A percentile compares a stretch with the other conserved stretches of the same genome.
phyloP scores from a whole-genome alignment of 2,329 filamentous ascomycete species.

The Penicillium sp. region DNA sequence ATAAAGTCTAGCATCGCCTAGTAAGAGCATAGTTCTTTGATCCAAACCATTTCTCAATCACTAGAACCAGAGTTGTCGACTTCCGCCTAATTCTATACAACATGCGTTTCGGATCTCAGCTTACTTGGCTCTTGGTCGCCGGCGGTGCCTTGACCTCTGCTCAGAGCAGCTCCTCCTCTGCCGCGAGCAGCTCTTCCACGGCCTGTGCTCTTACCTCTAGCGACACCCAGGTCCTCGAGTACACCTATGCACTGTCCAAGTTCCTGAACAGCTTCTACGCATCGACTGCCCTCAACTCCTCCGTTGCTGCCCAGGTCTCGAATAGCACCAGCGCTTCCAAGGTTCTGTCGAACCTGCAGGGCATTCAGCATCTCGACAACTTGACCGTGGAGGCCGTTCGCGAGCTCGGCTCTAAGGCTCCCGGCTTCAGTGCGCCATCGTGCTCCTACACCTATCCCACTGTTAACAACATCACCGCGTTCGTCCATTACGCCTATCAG shows the following conservation, averaged over 20 bases:
- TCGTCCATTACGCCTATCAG: slow-evolving; percentile 19
- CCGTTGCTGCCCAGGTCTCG: slow-evolving; percentile 19
- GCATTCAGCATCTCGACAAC: slow-evolving; percentile 25
- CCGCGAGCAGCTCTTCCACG: slow-evolving; percentile 7
- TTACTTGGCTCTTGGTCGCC: slow-evolving; percentile 18
- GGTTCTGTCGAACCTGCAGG: slow-evolving; percentile 22
- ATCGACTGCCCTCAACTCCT: slow-evolving; percentile 21
- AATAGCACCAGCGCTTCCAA: slow-evolving; percentile 19
- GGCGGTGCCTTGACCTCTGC: slow-evolving; percentile 13
- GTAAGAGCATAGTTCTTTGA: neutral
- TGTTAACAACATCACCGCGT: slow-evolving; percentile 14
- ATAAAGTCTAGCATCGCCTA: neutral
- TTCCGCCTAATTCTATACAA: neutral
- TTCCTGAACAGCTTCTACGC: slow-evolving; percentile 27
- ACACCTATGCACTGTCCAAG: slow-evolving; percentile 23
- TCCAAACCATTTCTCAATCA: neutral
- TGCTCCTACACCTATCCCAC: slow-evolving; percentile 26
- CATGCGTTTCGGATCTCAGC: neutral
- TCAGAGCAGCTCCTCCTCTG: slow-evolving; percentile 10
- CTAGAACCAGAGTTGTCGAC: neutral
- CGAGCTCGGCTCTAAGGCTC: slow-evolving; percentile 14
- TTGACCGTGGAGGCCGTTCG: slow-evolving; percentile 25
- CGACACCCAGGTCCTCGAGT: slow-evolving; percentile 23
- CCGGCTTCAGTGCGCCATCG: slow-evolving; percentile 17
- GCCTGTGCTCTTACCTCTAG: slow-evolving; percentile 19